A percentile compares a stretch with the other conserved stretches of the same genome.
phyloP scores from a whole-genome alignment of 495 filamentous ascomycete species.

The Collariella sp. region DNA sequence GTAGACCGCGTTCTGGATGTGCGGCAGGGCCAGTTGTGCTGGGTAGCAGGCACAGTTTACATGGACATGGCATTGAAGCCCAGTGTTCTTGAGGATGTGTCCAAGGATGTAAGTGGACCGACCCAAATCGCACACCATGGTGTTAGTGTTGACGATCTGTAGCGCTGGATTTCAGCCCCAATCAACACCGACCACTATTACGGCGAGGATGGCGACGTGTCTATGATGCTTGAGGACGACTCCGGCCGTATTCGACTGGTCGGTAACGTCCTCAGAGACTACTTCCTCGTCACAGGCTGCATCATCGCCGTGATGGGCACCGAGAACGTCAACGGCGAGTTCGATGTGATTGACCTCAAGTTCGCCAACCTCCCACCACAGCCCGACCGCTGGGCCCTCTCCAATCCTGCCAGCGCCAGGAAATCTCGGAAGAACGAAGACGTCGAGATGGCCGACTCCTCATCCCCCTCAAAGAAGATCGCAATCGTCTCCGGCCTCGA shows the following conservation, averaged over 20 bases:
- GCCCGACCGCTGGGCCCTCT: slow-evolving; percentile 62
- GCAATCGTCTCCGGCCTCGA: slow-evolving; percentile 83
- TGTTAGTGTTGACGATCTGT: background rate
- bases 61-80: slow-evolving; percentile 97
- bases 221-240: slow-evolving; percentile 90
- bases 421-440: slow-evolving; percentile 33
- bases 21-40: slow-evolving; percentile 89
- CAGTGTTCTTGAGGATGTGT: slow-evolving; percentile 90
- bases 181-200: slow-evolving; percentile 70
- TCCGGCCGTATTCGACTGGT: slow-evolving; percentile 81
- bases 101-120: slow-evolving; percentile 63
- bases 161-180: slow-evolving; percentile 84
- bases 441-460: slow-evolving; percentile 37
- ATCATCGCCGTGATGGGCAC: slow-evolving; percentile 88
- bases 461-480: slow-evolving; percentile 50
- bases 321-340: slow-evolving; percentile 83
- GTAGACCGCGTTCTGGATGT: slow-evolving; percentile 91
- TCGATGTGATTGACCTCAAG: slow-evolving; percentile 83
- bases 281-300: slow-evolving; percentile 79
- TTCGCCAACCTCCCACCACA: slow-evolving; percentile 79
- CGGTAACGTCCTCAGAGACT: slow-evolving; percentile 53
- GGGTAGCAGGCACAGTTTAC: slow-evolving; percentile 89
- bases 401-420: slow-evolving; percentile 23
- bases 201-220: slow-evolving; percentile 47
- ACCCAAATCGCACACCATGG: background rate